Evolutionary conservation across 75 land plant genomes (phyloP), one percentile per base, ranked within the genome.

Genomic region (Picea glauca): DNA sequence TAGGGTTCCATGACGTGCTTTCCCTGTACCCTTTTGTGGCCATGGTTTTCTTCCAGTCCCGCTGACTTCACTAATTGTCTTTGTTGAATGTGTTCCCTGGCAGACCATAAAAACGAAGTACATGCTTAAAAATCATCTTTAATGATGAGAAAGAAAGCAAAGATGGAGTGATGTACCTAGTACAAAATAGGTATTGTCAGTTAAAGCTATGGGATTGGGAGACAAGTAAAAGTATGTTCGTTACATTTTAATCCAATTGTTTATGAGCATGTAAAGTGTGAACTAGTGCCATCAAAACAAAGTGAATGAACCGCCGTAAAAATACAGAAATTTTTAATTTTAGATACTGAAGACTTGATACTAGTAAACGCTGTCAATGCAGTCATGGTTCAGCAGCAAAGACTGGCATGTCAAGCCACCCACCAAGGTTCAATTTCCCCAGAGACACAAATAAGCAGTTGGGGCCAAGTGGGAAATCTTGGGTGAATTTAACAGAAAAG

Each of bases 81-180:
- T 97, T 12, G 98, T 97, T 75, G 98, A 92, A 79, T 95, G 98
- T 59, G 93, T 97, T 58, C 99, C 99, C 99, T 97, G 81, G 50
- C 2, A 61, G 18, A 62, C n/a, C 75, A 76, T 18, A 50, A 30
- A 63, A 64, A 54, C 18, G 54, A 17, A 23, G 20, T 21, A 23
- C 20, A 67, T 59, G 9, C 56, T 21, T 20, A 40, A 33, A 20
- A 66, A 43, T 70, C 13, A 20, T 21, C 9, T 70, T 70, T 14
- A 20, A 70, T 0, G 35, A 66, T 20, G 15, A 66, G 40, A 33
- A 66, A 66, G 35, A 20, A 66, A 50, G 12, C 56, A 50, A 66
- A 35, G 14, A 66, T 32, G 56, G 56, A 66, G 14, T 17, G 43
- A 66, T 33, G 40, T 66, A 32, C 18, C 54, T 46, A 46, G 54